Conservation (phyloP, 2,329 filamentous ascomycete genomes). For the Fusarium proliferatum region DNA sequence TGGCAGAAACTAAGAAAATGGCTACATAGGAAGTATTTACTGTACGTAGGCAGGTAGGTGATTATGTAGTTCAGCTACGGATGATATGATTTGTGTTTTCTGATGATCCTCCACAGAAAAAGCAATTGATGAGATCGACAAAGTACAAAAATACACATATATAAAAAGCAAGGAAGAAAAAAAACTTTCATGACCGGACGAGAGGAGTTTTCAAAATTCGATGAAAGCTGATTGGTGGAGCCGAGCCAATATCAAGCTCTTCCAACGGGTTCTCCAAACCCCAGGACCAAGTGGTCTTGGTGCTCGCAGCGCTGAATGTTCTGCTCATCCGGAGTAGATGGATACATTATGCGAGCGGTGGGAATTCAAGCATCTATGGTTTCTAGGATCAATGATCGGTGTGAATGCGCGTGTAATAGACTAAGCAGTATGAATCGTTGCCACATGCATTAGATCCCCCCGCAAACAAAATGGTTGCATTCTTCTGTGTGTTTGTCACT, state of each 20-base stretch:
- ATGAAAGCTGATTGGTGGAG: conserved; percentile 32
- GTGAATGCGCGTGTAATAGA: conserved; percentile 33
- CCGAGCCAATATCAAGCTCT: conserved; percentile 19
- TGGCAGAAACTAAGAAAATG: too few species aligned
- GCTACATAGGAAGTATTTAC: too few species aligned
- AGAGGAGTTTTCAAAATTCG: conserved; percentile 28
- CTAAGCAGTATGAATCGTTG: conserved; percentile 27
- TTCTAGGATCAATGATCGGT: conserved; percentile 32
- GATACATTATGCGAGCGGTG: conserved; percentile 26
- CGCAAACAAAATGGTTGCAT: conserved; percentile 1
- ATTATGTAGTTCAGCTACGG: conserved; percentile 7
- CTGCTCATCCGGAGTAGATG: conserved; percentile 11
- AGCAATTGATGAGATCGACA: conserved; percentile 18
- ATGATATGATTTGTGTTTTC: background rate
- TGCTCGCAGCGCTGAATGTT: conserved; percentile 26
- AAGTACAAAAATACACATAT: background rate
- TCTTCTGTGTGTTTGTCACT: background rate
- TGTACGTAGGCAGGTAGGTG: too few species aligned
- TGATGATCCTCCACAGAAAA: conserved; percentile 6
- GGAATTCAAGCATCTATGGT: conserved; percentile 13
- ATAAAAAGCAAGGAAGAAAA: conserved; percentile 26
- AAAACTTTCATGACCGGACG: conserved; percentile 21
- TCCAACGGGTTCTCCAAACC: conserved; percentile 34
- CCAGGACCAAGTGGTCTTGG: conserved; percentile 15
- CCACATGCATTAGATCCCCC: conserved; percentile 28